Conservation (phyloP, 1,284 basidiomycete genomes). For the Irpex lacteus region DNA sequence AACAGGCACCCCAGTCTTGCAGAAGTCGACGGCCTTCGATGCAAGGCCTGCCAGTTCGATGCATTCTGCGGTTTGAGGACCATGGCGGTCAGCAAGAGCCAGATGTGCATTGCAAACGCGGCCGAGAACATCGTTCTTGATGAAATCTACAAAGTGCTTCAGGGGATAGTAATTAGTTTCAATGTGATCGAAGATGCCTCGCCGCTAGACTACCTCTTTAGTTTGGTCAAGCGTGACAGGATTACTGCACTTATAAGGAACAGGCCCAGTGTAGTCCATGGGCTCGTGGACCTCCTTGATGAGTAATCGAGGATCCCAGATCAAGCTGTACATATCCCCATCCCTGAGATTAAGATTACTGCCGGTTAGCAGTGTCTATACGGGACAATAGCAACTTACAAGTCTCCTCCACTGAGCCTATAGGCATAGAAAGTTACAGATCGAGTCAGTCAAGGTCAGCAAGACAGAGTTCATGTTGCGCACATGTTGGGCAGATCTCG, state of each 20-base stretch:
- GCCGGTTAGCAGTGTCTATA: background rate
- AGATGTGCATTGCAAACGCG: conserved; percentile 15
- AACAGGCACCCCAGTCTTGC: conserved; percentile 12
- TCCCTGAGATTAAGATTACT: background rate
- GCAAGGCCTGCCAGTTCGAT: conserved; percentile 10
- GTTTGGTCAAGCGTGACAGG: conserved; percentile 13
- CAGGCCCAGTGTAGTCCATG: conserved; percentile 12
- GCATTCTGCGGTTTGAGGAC: conserved; percentile 4
- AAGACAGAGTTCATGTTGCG: background rate
- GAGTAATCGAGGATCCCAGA: conserved; percentile 12
- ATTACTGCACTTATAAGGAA: background rate
- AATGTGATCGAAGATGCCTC: background rate
- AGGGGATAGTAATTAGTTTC: background rate
- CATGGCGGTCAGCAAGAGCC: conserved; percentile 10
- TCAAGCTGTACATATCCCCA: conserved; percentile 12
- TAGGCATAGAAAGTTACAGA: background rate
- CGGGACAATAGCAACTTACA: conserved; percentile 4
- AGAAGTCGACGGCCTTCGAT: conserved; percentile 13
- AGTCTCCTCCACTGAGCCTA: conserved; percentile 14
- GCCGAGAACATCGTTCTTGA: conserved; percentile 15
- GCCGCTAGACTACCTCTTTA: conserved; percentile 5
- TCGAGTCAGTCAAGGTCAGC: background rate
- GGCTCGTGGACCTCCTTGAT: conserved; percentile 7
- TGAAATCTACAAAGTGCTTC: conserved; percentile 15
- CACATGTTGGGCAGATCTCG: conserved; percentile 16